These are phyloP conservation scores for Amoebophrya sp. DNA, from an alignment of 169 alveolate species.

Conservation along the genomic window DNA sequence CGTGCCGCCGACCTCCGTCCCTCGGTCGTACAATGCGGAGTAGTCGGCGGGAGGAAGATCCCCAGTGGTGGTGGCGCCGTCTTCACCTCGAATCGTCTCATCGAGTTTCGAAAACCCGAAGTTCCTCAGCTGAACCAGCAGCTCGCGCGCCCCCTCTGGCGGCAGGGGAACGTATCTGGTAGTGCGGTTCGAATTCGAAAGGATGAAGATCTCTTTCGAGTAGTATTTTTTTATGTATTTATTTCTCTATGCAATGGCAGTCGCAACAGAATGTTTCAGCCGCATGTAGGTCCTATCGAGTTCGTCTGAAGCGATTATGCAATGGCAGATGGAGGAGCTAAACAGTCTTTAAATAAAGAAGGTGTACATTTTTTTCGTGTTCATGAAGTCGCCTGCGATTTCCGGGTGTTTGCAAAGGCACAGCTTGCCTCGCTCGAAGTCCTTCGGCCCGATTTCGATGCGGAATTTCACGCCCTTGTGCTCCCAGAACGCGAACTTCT, in stretches of 20 bases:
- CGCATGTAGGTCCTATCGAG: no score
- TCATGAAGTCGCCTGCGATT: neutral
- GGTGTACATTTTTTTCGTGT: neutral
- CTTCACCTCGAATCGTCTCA: neutral
- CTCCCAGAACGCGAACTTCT: conserved; percentile 14
- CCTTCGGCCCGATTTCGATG: conserved; percentile 9
- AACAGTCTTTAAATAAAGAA: no score
- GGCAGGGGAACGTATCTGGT: neutral
- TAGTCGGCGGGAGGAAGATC: neutral
- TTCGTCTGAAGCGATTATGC: no score
- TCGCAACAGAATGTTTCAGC: no score
- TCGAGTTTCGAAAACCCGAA: neutral
- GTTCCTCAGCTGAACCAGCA: neutral
- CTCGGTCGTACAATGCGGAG: neutral
- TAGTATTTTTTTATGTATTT: no score
- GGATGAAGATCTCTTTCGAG: neutral
- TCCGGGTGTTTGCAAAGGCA: neutral
- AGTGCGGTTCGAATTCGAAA: neutral
- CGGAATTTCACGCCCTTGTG: conserved; percentile 6
- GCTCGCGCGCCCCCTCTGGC: neutral
- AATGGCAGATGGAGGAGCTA: no score
- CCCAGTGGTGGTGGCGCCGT: neutral
- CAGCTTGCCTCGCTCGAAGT: neutral
- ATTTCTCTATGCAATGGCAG: no score
- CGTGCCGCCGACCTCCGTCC: neutral